phyloP scores from a whole-genome alignment of 768 basidiomycete genomes.

The Naganishia kalamii region DNA sequence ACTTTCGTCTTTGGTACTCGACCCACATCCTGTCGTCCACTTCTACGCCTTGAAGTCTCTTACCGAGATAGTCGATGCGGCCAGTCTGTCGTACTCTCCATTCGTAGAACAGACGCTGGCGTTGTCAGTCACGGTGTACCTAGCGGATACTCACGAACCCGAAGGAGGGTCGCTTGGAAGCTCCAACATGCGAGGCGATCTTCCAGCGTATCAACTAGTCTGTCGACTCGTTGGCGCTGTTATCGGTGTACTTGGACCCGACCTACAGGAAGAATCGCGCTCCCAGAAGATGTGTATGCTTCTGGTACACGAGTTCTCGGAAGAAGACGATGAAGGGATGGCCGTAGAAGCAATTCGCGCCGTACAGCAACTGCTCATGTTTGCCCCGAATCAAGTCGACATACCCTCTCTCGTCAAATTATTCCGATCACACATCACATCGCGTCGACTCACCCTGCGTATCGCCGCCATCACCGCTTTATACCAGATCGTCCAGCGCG shows the following conservation, averaged over 20 bases:
- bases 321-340: slow-evolving; percentile 79
- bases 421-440: slow-evolving; percentile 72
- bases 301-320: slow-evolving; percentile 74
- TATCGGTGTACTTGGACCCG: slow-evolving; percentile 88
- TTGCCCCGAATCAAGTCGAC: slow-evolving; percentile 75
- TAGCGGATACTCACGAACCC: slow-evolving; percentile 81
- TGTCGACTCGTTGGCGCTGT: slow-evolving; percentile 89
- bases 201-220: slow-evolving; percentile 82
- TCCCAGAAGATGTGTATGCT: slow-evolving; percentile 63
- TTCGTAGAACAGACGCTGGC: slow-evolving; percentile 82
- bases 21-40: slow-evolving; percentile 94
- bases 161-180: slow-evolving; percentile 80
- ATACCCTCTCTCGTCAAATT: slow-evolving; percentile 70
- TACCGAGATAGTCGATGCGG: slow-evolving; percentile 78
- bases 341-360: slow-evolving; percentile 91
- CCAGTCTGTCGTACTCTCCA: slow-evolving; percentile 82
- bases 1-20: slow-evolving; percentile 86
- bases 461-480: slow-evolving; percentile 90
- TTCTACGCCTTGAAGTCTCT: slow-evolving; percentile 85
- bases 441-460: slow-evolving; percentile 75
- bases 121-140: slow-evolving; percentile 82
- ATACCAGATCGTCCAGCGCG: slow-evolving; percentile 93
- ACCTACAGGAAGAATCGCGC: slow-evolving; percentile 65
- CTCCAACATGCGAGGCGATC: slow-evolving; percentile 79
- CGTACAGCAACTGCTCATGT: slow-evolving; percentile 94